Evolutionary conservation across 495 filamentous ascomycete genomes (phyloP).

Genomic region (Corynascus novoguineensis): DNA sequence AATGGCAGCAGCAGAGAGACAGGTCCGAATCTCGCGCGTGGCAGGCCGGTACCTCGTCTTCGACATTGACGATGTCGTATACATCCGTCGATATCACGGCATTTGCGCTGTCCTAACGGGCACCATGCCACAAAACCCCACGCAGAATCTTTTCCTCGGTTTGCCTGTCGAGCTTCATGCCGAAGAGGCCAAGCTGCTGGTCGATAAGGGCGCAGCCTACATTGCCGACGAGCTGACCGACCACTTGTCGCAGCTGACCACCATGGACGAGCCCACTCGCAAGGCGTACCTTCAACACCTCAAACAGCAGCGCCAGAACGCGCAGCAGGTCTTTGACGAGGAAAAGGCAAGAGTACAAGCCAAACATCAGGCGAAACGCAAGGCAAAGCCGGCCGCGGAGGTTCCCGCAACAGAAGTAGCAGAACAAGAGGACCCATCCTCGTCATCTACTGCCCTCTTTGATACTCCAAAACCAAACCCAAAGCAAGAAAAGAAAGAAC

Average conservation of each 20-base stretch:
- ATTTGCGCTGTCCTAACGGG: conserved; percentile 86
- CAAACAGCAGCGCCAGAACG: conserved; percentile 36
- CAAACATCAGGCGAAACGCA: conserved; percentile 29
- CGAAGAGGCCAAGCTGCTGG: conserved; percentile 79
- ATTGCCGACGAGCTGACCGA: conserved; percentile 68
- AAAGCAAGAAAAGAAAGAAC: conserved; percentile 6
- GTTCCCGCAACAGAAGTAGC: conserved; percentile 11
- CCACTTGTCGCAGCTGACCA: conserved; percentile 56
- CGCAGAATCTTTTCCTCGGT: conserved; percentile 91
- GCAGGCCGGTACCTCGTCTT: conserved; percentile 82
- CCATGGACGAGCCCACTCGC: conserved; percentile 53
- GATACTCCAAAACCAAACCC: conserved; percentile 19
- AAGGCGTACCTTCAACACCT: conserved; percentile 39
- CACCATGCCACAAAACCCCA: conserved; percentile 81
- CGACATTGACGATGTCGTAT: conserved; percentile 73
- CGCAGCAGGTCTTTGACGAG: conserved; percentile 35
- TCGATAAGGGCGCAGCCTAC: conserved; percentile 73
- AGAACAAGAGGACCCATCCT: conserved; percentile 25
- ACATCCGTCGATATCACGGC: conserved; percentile 72
- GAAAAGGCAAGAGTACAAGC: conserved; percentile 34
- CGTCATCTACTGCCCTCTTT: conserved; percentile 41
- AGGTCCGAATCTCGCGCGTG: conserved; percentile 75
- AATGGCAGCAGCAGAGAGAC: conserved; percentile 26
- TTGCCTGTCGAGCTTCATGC: conserved; percentile 83
- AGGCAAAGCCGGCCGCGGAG: conserved; percentile 16